Conservation (phyloP, 202 grass and related monocot species). For the Carex arenaria region DNA sequence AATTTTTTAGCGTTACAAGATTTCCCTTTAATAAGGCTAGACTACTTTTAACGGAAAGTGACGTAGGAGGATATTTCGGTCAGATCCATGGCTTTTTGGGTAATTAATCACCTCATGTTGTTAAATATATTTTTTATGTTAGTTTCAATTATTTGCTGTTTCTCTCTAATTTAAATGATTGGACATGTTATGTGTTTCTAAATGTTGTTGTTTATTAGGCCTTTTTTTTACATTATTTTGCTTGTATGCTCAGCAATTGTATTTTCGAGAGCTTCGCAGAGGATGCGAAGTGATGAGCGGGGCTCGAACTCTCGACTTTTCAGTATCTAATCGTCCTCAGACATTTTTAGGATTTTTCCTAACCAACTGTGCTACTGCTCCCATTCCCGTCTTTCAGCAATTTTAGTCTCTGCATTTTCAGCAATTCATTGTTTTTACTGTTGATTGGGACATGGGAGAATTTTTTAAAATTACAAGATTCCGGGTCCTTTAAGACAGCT, state of each 20-base stretch:
- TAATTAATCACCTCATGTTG: background rate
- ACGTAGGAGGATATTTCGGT: background rate
- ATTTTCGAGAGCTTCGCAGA: too few species aligned
- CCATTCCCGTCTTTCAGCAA: background rate
- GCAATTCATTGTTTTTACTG: background rate
- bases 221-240: background rate
- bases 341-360: too few species aligned
- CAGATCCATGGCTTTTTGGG: background rate
- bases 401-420: background rate
- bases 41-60: background rate
- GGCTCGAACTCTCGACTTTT: too few species aligned
- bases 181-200: background rate
- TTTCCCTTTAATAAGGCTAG: background rate
- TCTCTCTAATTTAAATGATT: background rate
- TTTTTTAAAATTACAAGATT: background rate
- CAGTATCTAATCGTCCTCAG: too few species aligned
- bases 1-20: background rate
- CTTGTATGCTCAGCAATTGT: background rate
- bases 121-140: slow-evolving; percentile 15
- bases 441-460: background rate
- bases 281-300: too few species aligned
- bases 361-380: too few species aligned
- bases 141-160: background rate
- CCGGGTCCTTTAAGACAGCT: background rate
- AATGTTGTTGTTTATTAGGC: background rate